Conservation (phyloP, 2,329 filamentous ascomycete species). For the Chalara sp. region DNA sequence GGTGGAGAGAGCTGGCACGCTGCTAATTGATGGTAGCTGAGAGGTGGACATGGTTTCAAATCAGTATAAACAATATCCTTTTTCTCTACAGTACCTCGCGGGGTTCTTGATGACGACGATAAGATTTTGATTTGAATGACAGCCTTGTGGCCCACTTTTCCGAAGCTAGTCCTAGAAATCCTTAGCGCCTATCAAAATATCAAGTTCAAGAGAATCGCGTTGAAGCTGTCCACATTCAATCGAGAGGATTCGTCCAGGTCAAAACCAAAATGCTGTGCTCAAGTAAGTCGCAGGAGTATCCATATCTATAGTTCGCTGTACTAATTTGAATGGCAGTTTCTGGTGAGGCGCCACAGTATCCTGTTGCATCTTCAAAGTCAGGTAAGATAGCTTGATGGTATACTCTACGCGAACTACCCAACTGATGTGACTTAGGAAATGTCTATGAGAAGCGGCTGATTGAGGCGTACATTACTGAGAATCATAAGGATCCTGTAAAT, state of each 20-base stretch:
- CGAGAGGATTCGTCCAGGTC: too few relatives aligned
- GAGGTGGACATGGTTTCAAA: conserved; percentile 18
- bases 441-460: conserved; percentile 94
- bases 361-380: conserved; percentile 91
- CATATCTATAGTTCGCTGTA: conserved; percentile 15
- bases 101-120: too few relatives aligned
- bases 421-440: conserved; percentile 49
- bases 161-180: too few relatives aligned
- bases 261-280: conserved; percentile 52
- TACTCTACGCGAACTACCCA: conserved; percentile 10
- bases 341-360: conserved; percentile 90
- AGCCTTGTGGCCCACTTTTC: too few relatives aligned
- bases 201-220: too few relatives aligned
- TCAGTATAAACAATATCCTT: too few relatives aligned
- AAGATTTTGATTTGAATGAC: too few relatives aligned
- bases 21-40: conserved; percentile 49
- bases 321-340: conserved; percentile 57
- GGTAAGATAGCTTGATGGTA: conserved; percentile 47
- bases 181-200: too few relatives aligned
- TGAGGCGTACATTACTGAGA: conserved; percentile 87
- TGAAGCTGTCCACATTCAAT: too few relatives aligned
- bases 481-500: conserved; percentile 86
- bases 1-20: conserved; percentile 49
- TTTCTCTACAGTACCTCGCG: too few relatives aligned
- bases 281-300: conserved; percentile 41